A percentile compares a stretch with the other conserved stretches of the same genome.
phyloP scores from a whole-genome alignment of 78 protist species.

The Tieghemostelium lacteum region DNA sequence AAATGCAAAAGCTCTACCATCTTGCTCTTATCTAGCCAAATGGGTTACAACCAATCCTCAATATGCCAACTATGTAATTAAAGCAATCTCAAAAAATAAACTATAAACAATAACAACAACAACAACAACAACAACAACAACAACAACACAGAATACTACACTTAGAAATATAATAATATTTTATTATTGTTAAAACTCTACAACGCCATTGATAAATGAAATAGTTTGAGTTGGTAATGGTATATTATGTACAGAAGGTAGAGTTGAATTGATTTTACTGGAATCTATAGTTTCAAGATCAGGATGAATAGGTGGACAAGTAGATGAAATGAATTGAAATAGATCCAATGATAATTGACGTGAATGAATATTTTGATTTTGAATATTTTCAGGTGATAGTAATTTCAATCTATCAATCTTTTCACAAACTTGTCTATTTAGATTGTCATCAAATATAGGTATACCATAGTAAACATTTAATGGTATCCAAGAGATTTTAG shows the following conservation, averaged over 20 bases:
- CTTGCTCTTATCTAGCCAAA: not conserved
- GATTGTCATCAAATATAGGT: conserved; percentile 63
- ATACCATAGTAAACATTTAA: conserved; percentile 77
- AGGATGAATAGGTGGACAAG: conserved; percentile 66
- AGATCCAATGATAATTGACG: conserved; percentile 43
- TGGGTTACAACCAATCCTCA: not conserved
- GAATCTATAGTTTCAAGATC: conserved; percentile 45
- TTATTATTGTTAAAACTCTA: conserved; percentile 23
- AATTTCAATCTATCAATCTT: conserved; percentile 27
- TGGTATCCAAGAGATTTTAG: conserved; percentile 26
- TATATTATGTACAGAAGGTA: conserved; percentile 57
- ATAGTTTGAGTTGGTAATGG: conserved; percentile 74
- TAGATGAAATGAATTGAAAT: conserved; percentile 54
- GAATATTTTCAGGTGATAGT: conserved; percentile 18
- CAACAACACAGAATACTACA: too few relatives aligned
- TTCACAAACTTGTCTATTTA: conserved; percentile 46
- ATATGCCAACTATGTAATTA: not conserved
- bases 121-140: too few relatives aligned
- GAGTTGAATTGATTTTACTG: conserved; percentile 17
- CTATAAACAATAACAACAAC: not conserved
- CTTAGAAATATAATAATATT: too few relatives aligned
- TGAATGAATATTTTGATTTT: not conserved
- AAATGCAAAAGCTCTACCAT: not conserved
- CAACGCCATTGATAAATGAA: conserved; percentile 40
- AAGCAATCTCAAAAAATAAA: not conserved